phyloP scores from a whole-genome alignment of 1,139 yeast genomes.

The Pichia cactophila region DNA sequence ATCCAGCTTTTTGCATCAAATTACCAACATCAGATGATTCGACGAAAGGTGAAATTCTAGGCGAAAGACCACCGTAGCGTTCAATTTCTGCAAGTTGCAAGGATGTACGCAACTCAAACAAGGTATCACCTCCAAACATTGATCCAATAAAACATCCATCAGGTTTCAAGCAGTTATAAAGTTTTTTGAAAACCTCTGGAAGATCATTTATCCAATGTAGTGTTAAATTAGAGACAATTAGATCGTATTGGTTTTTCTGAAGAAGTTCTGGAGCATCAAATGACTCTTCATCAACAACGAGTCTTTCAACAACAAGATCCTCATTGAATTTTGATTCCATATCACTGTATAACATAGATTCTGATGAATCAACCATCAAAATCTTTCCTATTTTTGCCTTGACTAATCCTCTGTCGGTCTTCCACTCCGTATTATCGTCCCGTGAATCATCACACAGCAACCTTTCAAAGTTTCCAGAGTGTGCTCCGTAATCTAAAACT shows the following conservation, averaged over 20 bases:
- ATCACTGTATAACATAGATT: slow-evolving; percentile 47
- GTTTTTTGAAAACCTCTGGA: slow-evolving; percentile 52
- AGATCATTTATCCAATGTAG: slow-evolving; percentile 84
- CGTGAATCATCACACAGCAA: slow-evolving; percentile 18
- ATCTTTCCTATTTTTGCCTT: slow-evolving; percentile 47
- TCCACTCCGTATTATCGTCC: slow-evolving; percentile 31
- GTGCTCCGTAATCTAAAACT: slow-evolving; percentile 66
- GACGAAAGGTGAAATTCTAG: slow-evolving; percentile 75
- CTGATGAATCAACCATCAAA: slow-evolving; percentile 63
- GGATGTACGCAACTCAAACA: slow-evolving; percentile 72
- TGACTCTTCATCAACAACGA: slow-evolving; percentile 63
- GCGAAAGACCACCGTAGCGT: slow-evolving; percentile 70
- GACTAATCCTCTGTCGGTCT: slow-evolving; percentile 46
- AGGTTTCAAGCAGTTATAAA: slow-evolving; percentile 60
- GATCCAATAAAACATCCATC: slow-evolving; percentile 81
- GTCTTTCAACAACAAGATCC: slow-evolving; percentile 37
- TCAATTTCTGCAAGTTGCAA: slow-evolving; percentile 79
- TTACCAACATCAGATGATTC: slow-evolving; percentile 73
- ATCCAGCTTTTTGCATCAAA: slow-evolving; percentile 66
- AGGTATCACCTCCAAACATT: slow-evolving; percentile 79
- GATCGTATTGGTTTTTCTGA: slow-evolving; percentile 47
- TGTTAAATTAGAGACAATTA: slow-evolving; percentile 65
- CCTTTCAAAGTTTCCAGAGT: slow-evolving; percentile 52
- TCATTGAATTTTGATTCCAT: slow-evolving; percentile 33
- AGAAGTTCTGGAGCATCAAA: slow-evolving; percentile 36